Percentiles rank a stretch among this genome's conserved stretches.
These are phyloP conservation scores for Penicillium sp. DNA, from an alignment of 2,329 filamentous ascomycete genomes.

Conservation along the genomic window DNA sequence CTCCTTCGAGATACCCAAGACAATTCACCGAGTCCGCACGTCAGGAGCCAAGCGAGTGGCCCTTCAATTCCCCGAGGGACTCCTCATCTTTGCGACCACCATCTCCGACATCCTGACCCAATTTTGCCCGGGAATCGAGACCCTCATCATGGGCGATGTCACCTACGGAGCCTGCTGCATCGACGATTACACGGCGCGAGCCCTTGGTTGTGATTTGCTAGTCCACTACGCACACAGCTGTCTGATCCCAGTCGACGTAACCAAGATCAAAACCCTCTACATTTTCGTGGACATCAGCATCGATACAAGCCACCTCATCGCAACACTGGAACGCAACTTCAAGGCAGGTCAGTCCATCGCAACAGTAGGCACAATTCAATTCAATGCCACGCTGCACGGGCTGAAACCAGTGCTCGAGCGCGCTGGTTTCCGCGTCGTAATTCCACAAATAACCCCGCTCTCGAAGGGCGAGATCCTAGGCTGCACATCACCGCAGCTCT, in stretches of 20 bases:
- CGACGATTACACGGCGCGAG: constrained; percentile 94
- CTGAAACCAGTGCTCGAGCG: constrained; percentile 73
- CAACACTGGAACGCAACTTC: constrained; percentile 87
- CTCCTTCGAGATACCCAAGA: constrained; percentile 98
- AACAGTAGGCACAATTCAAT: constrained; percentile 95
- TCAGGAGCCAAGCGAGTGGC: constrained; percentile 78
- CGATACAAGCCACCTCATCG: constrained; percentile 81
- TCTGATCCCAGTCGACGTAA: constrained; percentile 92
- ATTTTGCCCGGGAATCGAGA: constrained; percentile 89
- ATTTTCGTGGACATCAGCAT: constrained; percentile 98
- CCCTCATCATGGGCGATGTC: constrained; percentile 97
- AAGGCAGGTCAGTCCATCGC: constrained; percentile 80
- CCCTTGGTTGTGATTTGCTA: constrained; percentile 87
- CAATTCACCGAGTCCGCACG: constrained; percentile 86
- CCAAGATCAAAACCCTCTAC: constrained; percentile 94
- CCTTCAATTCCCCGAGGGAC: constrained; percentile 94
- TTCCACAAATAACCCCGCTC: constrained; percentile 88
- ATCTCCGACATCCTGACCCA: constrained; percentile 94
- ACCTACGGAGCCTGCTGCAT: constrained; percentile 99
- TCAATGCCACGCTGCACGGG: constrained; percentile 94
- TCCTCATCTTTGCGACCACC: constrained; percentile 93
- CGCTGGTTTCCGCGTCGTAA: constrained; percentile 79
- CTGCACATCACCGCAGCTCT: constrained; percentile 85
- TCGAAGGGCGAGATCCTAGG: constrained; percentile 95
- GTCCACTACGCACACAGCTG: constrained; percentile 98